A percentile compares a stretch with the other conserved stretches of the same genome.
Evolutionary conservation across 768 basidiomycete species (phyloP).

Genomic region (Macrolepiota fuliginosa): DNA sequence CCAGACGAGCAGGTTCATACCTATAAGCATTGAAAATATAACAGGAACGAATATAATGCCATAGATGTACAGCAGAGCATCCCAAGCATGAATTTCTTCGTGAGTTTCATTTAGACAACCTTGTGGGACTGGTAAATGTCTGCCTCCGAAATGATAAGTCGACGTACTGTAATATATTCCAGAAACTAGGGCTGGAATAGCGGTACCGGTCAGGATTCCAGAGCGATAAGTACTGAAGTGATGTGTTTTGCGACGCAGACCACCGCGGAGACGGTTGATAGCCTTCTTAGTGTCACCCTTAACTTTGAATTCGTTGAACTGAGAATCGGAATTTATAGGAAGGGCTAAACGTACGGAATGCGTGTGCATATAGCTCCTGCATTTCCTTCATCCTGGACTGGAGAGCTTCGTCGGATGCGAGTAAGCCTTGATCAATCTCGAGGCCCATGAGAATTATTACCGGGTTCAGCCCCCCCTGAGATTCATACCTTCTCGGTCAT

Average conservation of each 20-base stretch:
- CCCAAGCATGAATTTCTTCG: conserved; percentile 62
- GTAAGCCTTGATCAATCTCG: conserved; percentile 65
- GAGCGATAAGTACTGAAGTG: conserved; percentile 74
- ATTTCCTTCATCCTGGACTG: conserved; percentile 69
- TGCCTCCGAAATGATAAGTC: background rate
- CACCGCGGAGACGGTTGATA: conserved; percentile 58
- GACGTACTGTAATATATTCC: conserved; percentile 60
- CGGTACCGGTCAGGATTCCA: conserved; percentile 70
- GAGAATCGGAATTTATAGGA: conserved; percentile 2
- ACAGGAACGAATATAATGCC: conserved; percentile 70
- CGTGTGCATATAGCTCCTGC: conserved; percentile 72
- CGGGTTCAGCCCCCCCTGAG: background rate
- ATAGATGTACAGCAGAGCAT: conserved; percentile 76
- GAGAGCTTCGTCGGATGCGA: conserved; percentile 62
- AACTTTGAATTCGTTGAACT: conserved; percentile 26
- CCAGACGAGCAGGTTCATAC: conserved; percentile 84
- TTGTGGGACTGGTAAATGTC: conserved; percentile 46
- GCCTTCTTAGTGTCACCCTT: conserved; percentile 81
- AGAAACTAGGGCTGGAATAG: conserved; percentile 61
- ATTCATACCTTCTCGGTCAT: conserved; percentile 68
- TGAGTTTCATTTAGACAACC: conserved; percentile 36
- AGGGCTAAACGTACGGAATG: conserved; percentile 59
- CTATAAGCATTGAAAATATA: conserved; percentile 73
- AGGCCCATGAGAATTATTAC: background rate
- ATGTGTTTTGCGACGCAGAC: conserved; percentile 49